These are phyloP conservation scores for Collariella sp. DNA, from an alignment of 495 filamentous ascomycete genomes.

Conservation along the genomic window DNA sequence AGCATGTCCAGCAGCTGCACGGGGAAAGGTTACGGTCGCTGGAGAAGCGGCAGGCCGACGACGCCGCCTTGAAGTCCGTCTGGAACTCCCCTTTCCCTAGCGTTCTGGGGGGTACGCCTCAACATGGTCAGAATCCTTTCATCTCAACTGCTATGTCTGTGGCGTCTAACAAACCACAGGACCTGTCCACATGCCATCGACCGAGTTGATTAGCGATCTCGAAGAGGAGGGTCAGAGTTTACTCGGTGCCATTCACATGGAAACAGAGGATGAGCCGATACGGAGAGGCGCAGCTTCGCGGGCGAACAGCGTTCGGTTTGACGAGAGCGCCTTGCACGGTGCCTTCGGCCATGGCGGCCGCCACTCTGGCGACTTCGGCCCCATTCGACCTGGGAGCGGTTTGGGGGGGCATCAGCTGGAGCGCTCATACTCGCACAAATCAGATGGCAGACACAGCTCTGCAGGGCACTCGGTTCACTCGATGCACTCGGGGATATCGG, in stretches of 20 bases:
- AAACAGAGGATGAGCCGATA: conserved; percentile 73
- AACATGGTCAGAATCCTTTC: conserved; percentile 56
- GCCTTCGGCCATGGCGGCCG: conserved; percentile 75
- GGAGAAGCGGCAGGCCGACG: conserved; percentile 72
- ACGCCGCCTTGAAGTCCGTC: conserved; percentile 73
- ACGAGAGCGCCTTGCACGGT: conserved; percentile 89
- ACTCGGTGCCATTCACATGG: conserved; percentile 63
- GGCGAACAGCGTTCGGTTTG: conserved; percentile 97
- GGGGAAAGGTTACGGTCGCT: conserved; percentile 69
- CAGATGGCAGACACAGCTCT: conserved; percentile 91
- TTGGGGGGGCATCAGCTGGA: conserved; percentile 71
- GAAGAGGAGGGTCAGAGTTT: conserved; percentile 69
- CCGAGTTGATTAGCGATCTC: conserved; percentile 55
- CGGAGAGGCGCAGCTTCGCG: conserved; percentile 77
- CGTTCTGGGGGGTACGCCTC: conserved; percentile 64
- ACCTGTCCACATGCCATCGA: conserved; percentile 60
- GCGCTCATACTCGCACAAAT: conserved; percentile 85
- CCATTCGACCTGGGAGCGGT: conserved; percentile 67
- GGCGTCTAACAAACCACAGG: conserved; percentile 47
- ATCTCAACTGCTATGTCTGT: conserved; percentile 2
- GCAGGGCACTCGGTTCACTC: conserved; percentile 72
- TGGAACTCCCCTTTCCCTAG: conserved; percentile 86
- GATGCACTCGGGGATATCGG: conserved; percentile 55
- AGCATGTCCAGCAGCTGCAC: conserved; percentile 69
- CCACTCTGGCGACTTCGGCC: conserved; percentile 70